Evolutionary conservation across 225 moss, liverwort and hornwort species (phyloP).

Genomic region (Lunularia cruciata): DNA sequence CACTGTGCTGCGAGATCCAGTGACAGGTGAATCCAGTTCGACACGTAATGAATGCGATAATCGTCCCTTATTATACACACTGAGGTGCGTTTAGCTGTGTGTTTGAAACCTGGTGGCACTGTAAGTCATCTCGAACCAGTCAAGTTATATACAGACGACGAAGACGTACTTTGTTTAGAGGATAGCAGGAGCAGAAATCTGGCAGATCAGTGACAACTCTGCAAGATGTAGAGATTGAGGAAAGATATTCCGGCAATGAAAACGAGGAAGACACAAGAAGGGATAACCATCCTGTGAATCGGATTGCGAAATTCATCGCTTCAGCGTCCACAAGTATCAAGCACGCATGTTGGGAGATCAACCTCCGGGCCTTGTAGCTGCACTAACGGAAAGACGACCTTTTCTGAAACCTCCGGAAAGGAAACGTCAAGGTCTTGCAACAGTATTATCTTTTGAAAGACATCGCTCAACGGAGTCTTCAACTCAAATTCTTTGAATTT

Average conservation of each 20-base stretch:
- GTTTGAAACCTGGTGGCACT: slow-evolving; percentile 1
- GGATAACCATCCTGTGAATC: too few relatives aligned
- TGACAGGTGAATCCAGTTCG: too few relatives aligned
- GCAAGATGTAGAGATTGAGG: not conserved
- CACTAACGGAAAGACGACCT: not conserved
- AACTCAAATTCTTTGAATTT: too few relatives aligned
- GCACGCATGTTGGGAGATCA: slow-evolving; percentile 1
- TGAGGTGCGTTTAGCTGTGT: slow-evolving; percentile 7
- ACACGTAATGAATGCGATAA: too few relatives aligned
- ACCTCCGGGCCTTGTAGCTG: slow-evolving; percentile 14
- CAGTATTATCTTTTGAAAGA: not conserved
- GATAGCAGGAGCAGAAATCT: not conserved
- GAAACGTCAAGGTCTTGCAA: slow-evolving; percentile 2
- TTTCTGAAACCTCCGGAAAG: not conserved
- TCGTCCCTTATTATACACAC: slow-evolving; percentile 7
- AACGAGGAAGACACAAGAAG: not conserved
- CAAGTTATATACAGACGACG: not conserved
- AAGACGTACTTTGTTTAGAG: not conserved
- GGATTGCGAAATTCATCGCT: not conserved
- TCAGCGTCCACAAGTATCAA: slow-evolving; percentile 10
- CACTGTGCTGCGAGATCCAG: not conserved
- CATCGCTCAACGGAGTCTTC: too few relatives aligned
- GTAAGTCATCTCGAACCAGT: not conserved
- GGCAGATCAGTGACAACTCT: not conserved
- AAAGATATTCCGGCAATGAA: too few relatives aligned